Conservation (phyloP, 495 filamentous ascomycete species). For the Aspergillus diversus region DNA sequence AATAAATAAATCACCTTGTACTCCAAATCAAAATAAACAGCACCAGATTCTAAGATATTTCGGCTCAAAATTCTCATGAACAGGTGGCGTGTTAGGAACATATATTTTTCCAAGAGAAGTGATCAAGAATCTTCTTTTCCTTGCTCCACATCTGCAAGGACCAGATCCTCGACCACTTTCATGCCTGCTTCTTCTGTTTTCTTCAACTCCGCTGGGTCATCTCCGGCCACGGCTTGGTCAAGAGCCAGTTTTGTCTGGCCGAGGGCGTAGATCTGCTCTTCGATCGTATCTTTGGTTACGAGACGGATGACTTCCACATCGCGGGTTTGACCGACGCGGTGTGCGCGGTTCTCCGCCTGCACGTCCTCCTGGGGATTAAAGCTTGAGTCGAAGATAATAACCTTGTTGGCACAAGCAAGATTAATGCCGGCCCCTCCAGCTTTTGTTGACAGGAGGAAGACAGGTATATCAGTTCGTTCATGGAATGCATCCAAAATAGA, state of each 20-base stretch:
- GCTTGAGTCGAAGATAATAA: conserved; percentile 92
- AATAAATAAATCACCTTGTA: too few species aligned
- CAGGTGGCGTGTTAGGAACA: too few species aligned
- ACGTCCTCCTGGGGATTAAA: conserved; percentile 98
- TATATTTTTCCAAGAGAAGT: neutral
- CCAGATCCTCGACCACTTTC: conserved; percentile 68
- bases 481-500: conserved; percentile 82
- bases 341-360: conserved; percentile 94
- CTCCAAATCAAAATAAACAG: too few species aligned
- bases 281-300: conserved; percentile 81
- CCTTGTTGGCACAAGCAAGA: conserved; percentile 91
- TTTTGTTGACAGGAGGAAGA: conserved; percentile 90
- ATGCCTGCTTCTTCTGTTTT: conserved; percentile 60
- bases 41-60: too few species aligned
- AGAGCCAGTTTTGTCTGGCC: conserved; percentile 92
- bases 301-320: conserved; percentile 87
- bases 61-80: too few species aligned
- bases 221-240: conserved; percentile 79
- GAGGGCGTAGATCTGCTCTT: conserved; percentile 88
- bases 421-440: conserved; percentile 96
- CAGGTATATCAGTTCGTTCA: conserved; percentile 73
- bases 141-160: conserved; percentile 40
- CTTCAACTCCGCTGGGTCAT: conserved; percentile 51
- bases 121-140: conserved; percentile 9
- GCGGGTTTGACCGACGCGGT: conserved; percentile 87